phyloP scores from a whole-genome alignment of 257 asterid genomes.

The Lycium ferocissimum region DNA sequence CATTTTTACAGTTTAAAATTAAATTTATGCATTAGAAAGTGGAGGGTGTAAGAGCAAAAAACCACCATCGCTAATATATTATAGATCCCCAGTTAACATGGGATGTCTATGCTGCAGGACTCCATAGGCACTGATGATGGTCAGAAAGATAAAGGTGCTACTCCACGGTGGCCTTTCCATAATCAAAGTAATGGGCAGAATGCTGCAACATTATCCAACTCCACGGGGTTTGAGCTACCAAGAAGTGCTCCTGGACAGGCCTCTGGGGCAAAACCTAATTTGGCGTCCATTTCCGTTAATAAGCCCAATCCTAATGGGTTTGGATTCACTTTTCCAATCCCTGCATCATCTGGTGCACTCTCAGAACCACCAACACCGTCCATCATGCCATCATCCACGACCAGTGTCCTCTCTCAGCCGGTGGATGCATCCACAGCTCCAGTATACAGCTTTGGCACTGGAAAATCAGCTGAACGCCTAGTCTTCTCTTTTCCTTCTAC shows the following conservation, averaged over 20 bases:
- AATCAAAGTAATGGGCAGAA: slow-evolving; percentile 53
- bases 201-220: slow-evolving; percentile 34
- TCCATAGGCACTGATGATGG: slow-evolving; percentile 36
- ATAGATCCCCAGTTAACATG: background rate
- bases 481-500: slow-evolving; percentile 82
- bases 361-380: slow-evolving; percentile 96
- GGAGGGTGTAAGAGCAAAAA: slow-evolving; percentile 22
- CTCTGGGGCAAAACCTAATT: slow-evolving; percentile 53
- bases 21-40: background rate
- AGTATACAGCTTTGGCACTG: slow-evolving; percentile 64
- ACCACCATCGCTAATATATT: slow-evolving; percentile 2
- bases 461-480: slow-evolving; percentile 51
- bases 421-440: slow-evolving; percentile 51
- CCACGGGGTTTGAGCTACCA: slow-evolving; percentile 40
- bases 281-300: slow-evolving; percentile 58
- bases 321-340: slow-evolving; percentile 74
- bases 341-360: slow-evolving; percentile 57
- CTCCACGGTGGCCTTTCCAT: slow-evolving; percentile 36
- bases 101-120: slow-evolving; percentile 49
- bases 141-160: slow-evolving; percentile 38
- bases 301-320: slow-evolving; percentile 59
- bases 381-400: slow-evolving; percentile 56
- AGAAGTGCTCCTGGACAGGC: slow-evolving; percentile 45
- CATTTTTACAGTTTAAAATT: background rate
- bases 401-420: slow-evolving; percentile 42